Evolutionary conservation across 495 filamentous ascomycete species (phyloP).

Genomic region (Aspergillus leporis): DNA sequence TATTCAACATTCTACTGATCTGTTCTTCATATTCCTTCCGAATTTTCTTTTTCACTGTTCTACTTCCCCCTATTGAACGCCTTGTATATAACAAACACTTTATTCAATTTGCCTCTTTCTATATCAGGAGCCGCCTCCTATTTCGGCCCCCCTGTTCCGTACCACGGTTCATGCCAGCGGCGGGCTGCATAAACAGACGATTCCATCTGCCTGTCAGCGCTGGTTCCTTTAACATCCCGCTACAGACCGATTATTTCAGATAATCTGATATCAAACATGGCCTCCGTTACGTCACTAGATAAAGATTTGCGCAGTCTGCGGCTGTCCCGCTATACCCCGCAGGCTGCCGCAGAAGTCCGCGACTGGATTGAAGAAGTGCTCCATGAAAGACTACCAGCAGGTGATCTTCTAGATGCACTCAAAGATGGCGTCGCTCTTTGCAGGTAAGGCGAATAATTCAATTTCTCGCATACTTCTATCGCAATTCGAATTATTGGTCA

Average conservation of each 20-base stretch:
- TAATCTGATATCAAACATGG: slow-evolving; percentile 56
- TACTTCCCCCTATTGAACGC: not conserved
- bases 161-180: slow-evolving; percentile 15
- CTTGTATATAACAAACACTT: not conserved
- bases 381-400: slow-evolving; percentile 66
- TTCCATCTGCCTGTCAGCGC: not conserved
- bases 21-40: not conserved
- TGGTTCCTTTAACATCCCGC: not conserved
- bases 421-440: slow-evolving; percentile 91
- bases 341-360: slow-evolving; percentile 82
- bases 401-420: slow-evolving; percentile 79
- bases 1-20: not conserved
- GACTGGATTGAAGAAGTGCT: slow-evolving; percentile 85
- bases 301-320: slow-evolving; percentile 94
- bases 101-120: not conserved
- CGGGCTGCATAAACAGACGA: slow-evolving; percentile 7
- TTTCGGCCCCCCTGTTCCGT: slow-evolving; percentile 9
- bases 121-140: slow-evolving; percentile 3
- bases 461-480: not conserved
- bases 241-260: slow-evolving; percentile 1
- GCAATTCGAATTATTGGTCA: not conserved
- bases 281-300: slow-evolving; percentile 91
- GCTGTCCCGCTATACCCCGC: slow-evolving; percentile 89
- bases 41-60: not conserved
- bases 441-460: slow-evolving; percentile 59